Conservation (phyloP, 2,329 filamentous ascomycete genomes). For the Pseudocercospora crystallina region DNA sequence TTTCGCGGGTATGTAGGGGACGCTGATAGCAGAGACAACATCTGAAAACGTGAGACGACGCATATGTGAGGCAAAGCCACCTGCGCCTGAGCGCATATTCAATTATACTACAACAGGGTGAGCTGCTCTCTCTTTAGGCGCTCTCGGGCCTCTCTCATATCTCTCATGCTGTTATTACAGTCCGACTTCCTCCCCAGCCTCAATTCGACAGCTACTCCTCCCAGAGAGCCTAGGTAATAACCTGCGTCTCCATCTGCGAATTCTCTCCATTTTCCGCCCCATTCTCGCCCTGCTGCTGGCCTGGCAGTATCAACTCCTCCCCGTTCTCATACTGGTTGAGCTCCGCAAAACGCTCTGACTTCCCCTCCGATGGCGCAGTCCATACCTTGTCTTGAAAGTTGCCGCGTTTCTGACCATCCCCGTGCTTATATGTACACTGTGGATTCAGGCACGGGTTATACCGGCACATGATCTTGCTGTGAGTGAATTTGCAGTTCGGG, state of each 20-base stretch:
- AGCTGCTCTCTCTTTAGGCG: no score
- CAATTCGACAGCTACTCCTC: no score
- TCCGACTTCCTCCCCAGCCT: no score
- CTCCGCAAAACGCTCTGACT: conserved; percentile 29
- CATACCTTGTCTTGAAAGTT: conserved; percentile 87
- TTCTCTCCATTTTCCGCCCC: conserved; percentile 3
- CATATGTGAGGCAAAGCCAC: no score
- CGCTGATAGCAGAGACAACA: no score
- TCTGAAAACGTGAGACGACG: no score
- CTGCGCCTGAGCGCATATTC: no score
- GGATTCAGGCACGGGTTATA: conserved; percentile 90
- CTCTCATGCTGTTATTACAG: no score
- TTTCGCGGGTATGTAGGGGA: no score
- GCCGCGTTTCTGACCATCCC: conserved; percentile 80
- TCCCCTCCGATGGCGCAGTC: conserved; percentile 59
- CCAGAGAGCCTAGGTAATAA: neutral
- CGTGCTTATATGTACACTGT: conserved; percentile 85
- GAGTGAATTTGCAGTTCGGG: conserved; percentile 83
- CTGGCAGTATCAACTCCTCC: conserved; percentile 37
- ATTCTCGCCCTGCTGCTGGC: conserved; percentile 20
- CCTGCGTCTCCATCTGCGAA: conserved; percentile 4
- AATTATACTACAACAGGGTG: no score
- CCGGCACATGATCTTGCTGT: conserved; percentile 80
- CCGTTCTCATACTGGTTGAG: conserved; percentile 24
- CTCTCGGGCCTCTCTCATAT: no score